Evolutionary conservation across 805 yeast species (phyloP).

Genomic region (Metschnikowia amazonensis): DNA sequence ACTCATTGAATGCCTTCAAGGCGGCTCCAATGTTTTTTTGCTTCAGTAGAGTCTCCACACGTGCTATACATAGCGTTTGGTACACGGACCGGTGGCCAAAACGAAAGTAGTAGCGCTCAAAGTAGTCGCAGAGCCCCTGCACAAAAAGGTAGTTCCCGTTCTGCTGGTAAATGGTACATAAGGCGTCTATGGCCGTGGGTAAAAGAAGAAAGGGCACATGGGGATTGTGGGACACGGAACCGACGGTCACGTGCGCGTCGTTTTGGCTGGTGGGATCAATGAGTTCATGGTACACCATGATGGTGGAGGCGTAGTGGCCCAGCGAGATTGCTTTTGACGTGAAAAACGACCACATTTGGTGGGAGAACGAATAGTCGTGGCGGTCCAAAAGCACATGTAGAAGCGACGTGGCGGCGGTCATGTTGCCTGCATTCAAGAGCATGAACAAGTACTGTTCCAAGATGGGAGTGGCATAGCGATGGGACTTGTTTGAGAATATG

Average conservation of each 20-base stretch:
- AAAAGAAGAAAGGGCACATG: slow-evolving; percentile 32
- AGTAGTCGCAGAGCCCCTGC: slow-evolving; percentile 31
- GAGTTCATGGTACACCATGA: slow-evolving; percentile 34
- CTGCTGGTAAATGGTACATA: slow-evolving; percentile 29
- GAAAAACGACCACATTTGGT: slow-evolving; percentile 35
- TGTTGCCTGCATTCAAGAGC: slow-evolving; percentile 19
- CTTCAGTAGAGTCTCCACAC: slow-evolving; percentile 31
- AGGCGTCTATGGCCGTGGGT: slow-evolving; percentile 23
- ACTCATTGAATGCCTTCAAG: slow-evolving; percentile 21
- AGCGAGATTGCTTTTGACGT: slow-evolving; percentile 23
- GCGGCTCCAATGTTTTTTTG: slow-evolving; percentile 23
- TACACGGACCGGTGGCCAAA: slow-evolving; percentile 27
- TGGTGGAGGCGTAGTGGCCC: slow-evolving; percentile 29
- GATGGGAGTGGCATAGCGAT: slow-evolving; percentile 13
- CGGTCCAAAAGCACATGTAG: slow-evolving; percentile 24
- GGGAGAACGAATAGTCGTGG: slow-evolving; percentile 20
- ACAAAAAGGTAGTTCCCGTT: slow-evolving; percentile 25
- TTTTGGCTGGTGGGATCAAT: slow-evolving; percentile 22
- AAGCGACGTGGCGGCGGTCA: slow-evolving; percentile 25
- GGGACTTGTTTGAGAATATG: slow-evolving; percentile 3
- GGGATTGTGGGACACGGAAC: slow-evolving; percentile 17
- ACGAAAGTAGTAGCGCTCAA: slow-evolving; percentile 37
- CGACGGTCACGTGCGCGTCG: not conserved
- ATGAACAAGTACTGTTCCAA: slow-evolving; percentile 23
- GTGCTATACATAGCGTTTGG: slow-evolving; percentile 24